Evolutionary conservation across 1,284 basidiomycete genomes (phyloP), one percentile per base, ranked within the genome.

Genomic region (Mycena citricolor): DNA sequence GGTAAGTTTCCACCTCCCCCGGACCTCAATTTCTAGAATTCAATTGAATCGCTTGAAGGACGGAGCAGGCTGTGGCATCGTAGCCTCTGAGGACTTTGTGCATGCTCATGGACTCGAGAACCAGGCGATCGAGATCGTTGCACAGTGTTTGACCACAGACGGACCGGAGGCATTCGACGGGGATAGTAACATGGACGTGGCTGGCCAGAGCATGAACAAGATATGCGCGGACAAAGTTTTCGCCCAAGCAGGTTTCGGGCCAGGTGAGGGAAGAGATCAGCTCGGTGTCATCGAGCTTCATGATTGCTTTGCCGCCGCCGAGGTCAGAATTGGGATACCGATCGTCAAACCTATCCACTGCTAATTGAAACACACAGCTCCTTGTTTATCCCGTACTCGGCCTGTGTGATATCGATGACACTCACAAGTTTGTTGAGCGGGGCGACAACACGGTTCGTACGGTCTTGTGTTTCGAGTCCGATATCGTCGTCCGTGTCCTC

Each of bases 271-370:
- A 5, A 69, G 88, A 37, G 80, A 88, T 51, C 74, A 86, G 49
- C 80, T 93, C n/a, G 86, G 87, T 28, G 87, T 93, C 1, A 69
- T 93, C 5, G 90, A 94, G 61, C 66, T 92, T 17, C 90, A 93
- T 55, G 90, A 93, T 58, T 93, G 90, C 61, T 92, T 91, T 60
- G 76, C 86, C 43, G 71, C 84, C 5, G 88, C 88, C 54, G 86
- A 89, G 71, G 86, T 81, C 53, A 12, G 63, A 8, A 16, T 8
- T n/a, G n/a, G 12, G 3, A 38, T 32, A 39, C n/a, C n/a, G 34
- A 21, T 21, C 8, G 29, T 39, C 6, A 17, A n/a, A 12, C 12
- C 10, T 32, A 22, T 26, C 20, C 13, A 3, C n/a, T 30, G 39
- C 31, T 41, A 10, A 30, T 14, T 16, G 33, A 21, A 11, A 32